Evolutionary conservation across 768 basidiomycete species (phyloP).

Genomic region (Cyclocybe aegerita): DNA sequence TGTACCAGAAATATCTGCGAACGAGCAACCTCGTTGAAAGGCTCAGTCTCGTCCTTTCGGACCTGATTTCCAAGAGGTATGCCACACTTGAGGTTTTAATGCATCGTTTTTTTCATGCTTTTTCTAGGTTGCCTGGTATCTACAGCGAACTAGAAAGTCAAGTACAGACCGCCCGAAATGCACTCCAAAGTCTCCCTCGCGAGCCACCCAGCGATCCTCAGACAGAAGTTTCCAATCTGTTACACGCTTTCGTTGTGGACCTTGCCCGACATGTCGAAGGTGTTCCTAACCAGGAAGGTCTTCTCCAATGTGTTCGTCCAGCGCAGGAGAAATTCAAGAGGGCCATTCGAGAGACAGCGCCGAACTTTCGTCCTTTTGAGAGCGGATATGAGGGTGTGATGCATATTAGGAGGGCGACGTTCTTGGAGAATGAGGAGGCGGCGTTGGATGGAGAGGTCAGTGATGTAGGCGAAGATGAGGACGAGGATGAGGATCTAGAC

Average conservation of each 20-base stretch:
- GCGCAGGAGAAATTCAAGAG: slow-evolving; percentile 45
- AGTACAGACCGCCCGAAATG: slow-evolving; percentile 36
- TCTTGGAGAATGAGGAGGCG: slow-evolving; percentile 19
- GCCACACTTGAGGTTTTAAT: slow-evolving; percentile 20
- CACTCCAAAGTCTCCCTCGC: slow-evolving; percentile 37
- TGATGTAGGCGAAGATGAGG: slow-evolving; percentile 15
- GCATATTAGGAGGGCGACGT: slow-evolving; percentile 14
- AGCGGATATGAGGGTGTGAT: slow-evolving; percentile 8
- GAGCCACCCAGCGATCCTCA: slow-evolving; percentile 56
- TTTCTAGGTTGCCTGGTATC: slow-evolving; percentile 59
- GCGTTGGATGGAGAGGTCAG: slow-evolving; percentile 19
- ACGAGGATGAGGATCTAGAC: slow-evolving; percentile 31
- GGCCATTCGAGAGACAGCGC: slow-evolving; percentile 52
- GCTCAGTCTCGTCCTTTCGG: slow-evolving; percentile 60
- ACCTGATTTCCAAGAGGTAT: slow-evolving; percentile 61
- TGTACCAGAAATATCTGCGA: slow-evolving; percentile 52
- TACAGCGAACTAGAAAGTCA: slow-evolving; percentile 53
- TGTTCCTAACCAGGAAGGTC: slow-evolving; percentile 46
- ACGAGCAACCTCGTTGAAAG: slow-evolving; percentile 56
- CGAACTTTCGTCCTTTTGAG: slow-evolving; percentile 54
- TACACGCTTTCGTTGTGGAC: slow-evolving; percentile 47
- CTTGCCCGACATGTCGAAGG: slow-evolving; percentile 50
- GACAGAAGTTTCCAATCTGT: slow-evolving; percentile 50
- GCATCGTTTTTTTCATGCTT: slow-evolving; percentile 14
- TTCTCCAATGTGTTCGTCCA: slow-evolving; percentile 56